phyloP scores from a whole-genome alignment of 768 basidiomycete species.

The Kwoniella dejecticola region DNA sequence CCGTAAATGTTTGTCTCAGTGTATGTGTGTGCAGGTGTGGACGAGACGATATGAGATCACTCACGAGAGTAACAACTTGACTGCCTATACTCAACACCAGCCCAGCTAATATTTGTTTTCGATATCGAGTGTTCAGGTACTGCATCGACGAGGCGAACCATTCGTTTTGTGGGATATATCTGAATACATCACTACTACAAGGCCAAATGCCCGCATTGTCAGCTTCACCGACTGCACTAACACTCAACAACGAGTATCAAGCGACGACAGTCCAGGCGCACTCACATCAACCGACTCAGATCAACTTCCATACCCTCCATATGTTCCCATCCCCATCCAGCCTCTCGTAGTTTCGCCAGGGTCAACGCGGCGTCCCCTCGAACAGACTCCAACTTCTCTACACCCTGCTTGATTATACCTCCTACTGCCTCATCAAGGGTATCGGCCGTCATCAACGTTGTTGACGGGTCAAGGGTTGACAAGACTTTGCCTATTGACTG shows the following conservation, averaged over 20 bases:
- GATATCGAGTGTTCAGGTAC: slow-evolving; percentile 27
- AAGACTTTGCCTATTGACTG: slow-evolving; percentile 60
- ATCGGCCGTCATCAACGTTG: slow-evolving; percentile 7
- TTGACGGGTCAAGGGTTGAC: background rate
- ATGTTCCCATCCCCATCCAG: slow-evolving; percentile 17
- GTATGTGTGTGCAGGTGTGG: too few relatives aligned
- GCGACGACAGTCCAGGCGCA: too few relatives aligned
- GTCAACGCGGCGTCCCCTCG: slow-evolving; percentile 67
- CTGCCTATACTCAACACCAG: slow-evolving; percentile 78
- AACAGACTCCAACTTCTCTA: slow-evolving; percentile 88
- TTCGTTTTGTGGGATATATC: slow-evolving; percentile 32
- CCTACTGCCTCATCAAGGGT: slow-evolving; percentile 48
- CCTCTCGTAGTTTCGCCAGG: slow-evolving; percentile 12
- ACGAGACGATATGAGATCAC: slow-evolving; percentile 49
- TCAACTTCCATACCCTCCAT: slow-evolving; percentile 5
- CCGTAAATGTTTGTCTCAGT: too few relatives aligned
- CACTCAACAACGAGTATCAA: too few relatives aligned
- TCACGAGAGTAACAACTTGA: slow-evolving; percentile 80
- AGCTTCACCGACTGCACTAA: too few relatives aligned
- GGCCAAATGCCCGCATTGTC: too few relatives aligned
- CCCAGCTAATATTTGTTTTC: slow-evolving; percentile 59
- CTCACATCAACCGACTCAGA: slow-evolving; percentile 21
- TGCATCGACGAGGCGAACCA: slow-evolving; percentile 39
- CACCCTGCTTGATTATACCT: slow-evolving; percentile 80
- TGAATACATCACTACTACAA: slow-evolving; percentile 25